These are phyloP conservation scores for Tardiomyces depauwii DNA, from an alignment of 1,139 yeast genomes.

Conservation along the genomic window DNA sequence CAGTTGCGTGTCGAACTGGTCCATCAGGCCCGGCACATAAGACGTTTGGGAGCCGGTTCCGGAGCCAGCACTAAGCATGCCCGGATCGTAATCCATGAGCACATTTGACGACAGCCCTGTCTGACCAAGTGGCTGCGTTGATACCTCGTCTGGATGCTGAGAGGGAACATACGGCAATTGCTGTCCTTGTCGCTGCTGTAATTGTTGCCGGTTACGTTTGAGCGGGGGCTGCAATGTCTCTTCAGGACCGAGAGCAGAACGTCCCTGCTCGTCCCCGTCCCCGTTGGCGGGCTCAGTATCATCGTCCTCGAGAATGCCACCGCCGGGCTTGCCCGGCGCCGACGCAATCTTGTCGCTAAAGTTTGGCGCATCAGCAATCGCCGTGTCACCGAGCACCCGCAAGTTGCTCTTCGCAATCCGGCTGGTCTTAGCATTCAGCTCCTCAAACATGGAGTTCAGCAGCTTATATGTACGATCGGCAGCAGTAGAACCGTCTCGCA, in stretches of 20 bases:
- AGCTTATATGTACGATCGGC: slow-evolving; percentile 73
- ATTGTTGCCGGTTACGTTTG: too few species aligned
- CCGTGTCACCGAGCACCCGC: not conserved
- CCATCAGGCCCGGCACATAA: slow-evolving; percentile 74
- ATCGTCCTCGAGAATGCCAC: not conserved
- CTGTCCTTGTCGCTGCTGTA: too few species aligned
- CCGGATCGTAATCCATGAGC: too few species aligned
- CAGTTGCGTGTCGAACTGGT: slow-evolving; percentile 69
- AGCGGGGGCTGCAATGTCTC: too few species aligned
- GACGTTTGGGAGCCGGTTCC: not conserved
- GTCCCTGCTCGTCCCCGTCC: not conserved
- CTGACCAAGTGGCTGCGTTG: too few species aligned
- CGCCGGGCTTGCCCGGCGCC: not conserved
- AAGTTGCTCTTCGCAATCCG: slow-evolving; percentile 1
- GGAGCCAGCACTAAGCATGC: not conserved
- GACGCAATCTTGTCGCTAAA: not conserved
- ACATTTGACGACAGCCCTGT: too few species aligned
- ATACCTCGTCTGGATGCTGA: too few species aligned
- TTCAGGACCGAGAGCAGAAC: too few species aligned
- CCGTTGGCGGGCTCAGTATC: not conserved
- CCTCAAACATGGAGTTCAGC: slow-evolving; percentile 71
- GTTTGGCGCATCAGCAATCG: not conserved
- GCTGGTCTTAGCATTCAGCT: slow-evolving; percentile 28
- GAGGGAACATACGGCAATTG: too few species aligned
- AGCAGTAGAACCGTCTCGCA: slow-evolving; percentile 67